These are phyloP conservation scores for Scorias spongiosa DNA, from an alignment of 2,329 filamentous ascomycete species.

Conservation along the genomic window DNA sequence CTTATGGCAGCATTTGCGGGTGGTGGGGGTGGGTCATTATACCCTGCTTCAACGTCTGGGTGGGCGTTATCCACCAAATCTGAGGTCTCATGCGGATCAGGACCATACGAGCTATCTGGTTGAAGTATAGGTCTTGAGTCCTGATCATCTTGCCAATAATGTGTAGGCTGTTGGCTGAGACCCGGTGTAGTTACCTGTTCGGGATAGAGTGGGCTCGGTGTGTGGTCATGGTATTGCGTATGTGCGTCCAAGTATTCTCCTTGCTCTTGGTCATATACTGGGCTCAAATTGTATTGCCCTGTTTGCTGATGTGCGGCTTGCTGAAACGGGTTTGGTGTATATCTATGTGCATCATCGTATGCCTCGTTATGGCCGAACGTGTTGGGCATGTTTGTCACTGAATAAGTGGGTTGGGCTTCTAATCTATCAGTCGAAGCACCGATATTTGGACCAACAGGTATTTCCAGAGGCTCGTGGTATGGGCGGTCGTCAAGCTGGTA, in stretches of 20 bases:
- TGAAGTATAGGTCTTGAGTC: slow-evolving; percentile 64
- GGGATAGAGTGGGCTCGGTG: slow-evolving; percentile 6
- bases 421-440: slow-evolving; percentile 59
- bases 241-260: slow-evolving; percentile 47
- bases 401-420: slow-evolving; percentile 70
- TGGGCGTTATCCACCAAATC: slow-evolving; percentile 28
- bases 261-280: slow-evolving; percentile 45
- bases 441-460: slow-evolving; percentile 47
- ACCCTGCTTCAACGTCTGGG: slow-evolving; percentile 20
- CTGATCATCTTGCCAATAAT: slow-evolving; percentile 50
- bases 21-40: slow-evolving; percentile 30
- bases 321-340: slow-evolving; percentile 26
- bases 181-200: slow-evolving; percentile 5
- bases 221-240: slow-evolving; percentile 34
- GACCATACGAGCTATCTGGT: slow-evolving; percentile 45
- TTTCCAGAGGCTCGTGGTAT: slow-evolving; percentile 51
- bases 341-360: slow-evolving; percentile 36
- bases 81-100: slow-evolving; percentile 34
- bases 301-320: slow-evolving; percentile 25
- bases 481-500: slow-evolving; percentile 74
- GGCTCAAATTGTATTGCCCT: slow-evolving; percentile 50
- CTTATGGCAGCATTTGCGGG: slow-evolving; percentile 51
- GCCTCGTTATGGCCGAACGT: slow-evolving; percentile 48
- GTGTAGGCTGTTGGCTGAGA: slow-evolving; percentile 19
- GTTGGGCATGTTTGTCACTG: slow-evolving; percentile 50